Percentiles rank a stretch among this genome's conserved stretches.
Evolutionary conservation across 192 early-diverging fungal genomes (phyloP).

Genomic region (Coemansia sp.): DNA sequence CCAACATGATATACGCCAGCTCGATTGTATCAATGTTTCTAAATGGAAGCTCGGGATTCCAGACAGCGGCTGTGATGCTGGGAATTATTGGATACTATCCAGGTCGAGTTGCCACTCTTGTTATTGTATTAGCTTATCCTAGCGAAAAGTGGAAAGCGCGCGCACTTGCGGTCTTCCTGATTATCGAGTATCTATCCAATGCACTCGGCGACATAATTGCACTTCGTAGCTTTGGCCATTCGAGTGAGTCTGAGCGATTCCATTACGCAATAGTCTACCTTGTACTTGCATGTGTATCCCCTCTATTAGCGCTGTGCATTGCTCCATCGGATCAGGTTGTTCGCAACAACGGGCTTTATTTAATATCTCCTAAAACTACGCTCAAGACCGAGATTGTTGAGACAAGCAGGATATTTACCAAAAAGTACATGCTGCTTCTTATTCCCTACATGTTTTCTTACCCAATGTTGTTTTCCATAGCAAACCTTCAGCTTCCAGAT

Average conservation of each 20-base stretch:
- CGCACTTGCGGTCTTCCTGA: constrained; percentile 21
- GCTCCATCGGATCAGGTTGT: constrained; percentile 29
- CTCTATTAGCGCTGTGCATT: constrained; percentile 19
- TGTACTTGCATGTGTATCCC: constrained; percentile 18
- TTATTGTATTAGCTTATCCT: constrained; percentile 32
- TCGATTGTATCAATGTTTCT: constrained; percentile 26
- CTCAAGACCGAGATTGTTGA: constrained; percentile 17
- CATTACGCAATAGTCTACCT: constrained; percentile 19
- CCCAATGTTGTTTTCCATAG: constrained; percentile 17
- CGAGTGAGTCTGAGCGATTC: constrained; percentile 3
- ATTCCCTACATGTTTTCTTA: constrained; percentile 11
- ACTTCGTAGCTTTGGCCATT: constrained; percentile 1
- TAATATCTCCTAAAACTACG: constrained; percentile 33
- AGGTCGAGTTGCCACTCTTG: constrained; percentile 27
- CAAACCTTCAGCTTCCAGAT: constrained; percentile 21
- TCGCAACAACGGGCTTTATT: constrained; percentile 36
- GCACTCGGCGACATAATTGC: constrained; percentile 35
- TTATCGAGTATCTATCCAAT: constrained; percentile 29
- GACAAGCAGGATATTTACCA: constrained; percentile 18
- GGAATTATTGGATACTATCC: constrained; percentile 18
- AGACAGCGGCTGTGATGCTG: constrained; percentile 11
- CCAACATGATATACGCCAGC: constrained; percentile 25
- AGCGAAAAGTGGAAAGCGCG: constrained; percentile 40
- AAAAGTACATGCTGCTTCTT: constrained; percentile 13
- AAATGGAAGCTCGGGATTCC: constrained; percentile 7